A percentile compares a stretch with the other conserved stretches of the same genome.
These are phyloP conservation scores for Allantophomopsis lycopodina DNA, from an alignment of 2,329 filamentous ascomycete genomes.

Conservation along the genomic window DNA sequence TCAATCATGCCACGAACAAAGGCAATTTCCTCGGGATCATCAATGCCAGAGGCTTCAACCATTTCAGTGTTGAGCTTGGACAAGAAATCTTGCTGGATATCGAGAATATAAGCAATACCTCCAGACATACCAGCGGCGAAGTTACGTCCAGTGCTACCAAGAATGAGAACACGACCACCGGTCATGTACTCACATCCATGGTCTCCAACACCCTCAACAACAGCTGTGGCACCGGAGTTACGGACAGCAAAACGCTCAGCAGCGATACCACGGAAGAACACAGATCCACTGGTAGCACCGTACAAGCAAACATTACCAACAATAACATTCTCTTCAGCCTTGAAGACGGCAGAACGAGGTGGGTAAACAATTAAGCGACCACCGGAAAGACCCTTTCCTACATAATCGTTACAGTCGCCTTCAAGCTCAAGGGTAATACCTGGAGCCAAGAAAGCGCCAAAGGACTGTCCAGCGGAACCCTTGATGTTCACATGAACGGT, in stretches of 20 bases:
- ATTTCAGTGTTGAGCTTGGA: conserved; percentile 95
- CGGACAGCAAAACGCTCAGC: conserved; percentile 94
- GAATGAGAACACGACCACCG: conserved; percentile 75
- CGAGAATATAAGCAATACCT: conserved; percentile 89
- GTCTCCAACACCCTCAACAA: conserved; percentile 92
- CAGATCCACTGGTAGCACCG: conserved; percentile 78
- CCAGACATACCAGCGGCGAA: conserved; percentile 98
- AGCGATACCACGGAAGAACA: conserved; percentile 94
- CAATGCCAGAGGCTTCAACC: conserved; percentile 78
- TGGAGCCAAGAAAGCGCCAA: conserved; percentile 85
- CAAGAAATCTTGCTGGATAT: conserved; percentile 79
- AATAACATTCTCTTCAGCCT: conserved; percentile 89
- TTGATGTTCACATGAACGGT: conserved; percentile 95
- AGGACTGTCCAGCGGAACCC: conserved; percentile 91
- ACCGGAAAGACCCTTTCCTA: conserved; percentile 89
- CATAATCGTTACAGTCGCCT: conserved; percentile 92
- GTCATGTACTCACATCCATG: conserved; percentile 99
- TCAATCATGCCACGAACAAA: conserved; percentile 85
- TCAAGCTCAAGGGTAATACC: conserved; percentile 92
- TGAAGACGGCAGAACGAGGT: conserved; percentile 79
- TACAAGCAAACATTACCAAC: conserved; percentile 93
- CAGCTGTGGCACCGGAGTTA: conserved; percentile 91
- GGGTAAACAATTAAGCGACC: conserved; percentile 90
- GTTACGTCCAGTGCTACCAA: conserved; percentile 86
- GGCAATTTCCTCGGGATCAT: conserved; percentile 79